A percentile compares a stretch with the other conserved stretches of the same genome.
Evolutionary conservation across 305 asterid species (phyloP).

Genomic region (Fraxinus sp.): DNA sequence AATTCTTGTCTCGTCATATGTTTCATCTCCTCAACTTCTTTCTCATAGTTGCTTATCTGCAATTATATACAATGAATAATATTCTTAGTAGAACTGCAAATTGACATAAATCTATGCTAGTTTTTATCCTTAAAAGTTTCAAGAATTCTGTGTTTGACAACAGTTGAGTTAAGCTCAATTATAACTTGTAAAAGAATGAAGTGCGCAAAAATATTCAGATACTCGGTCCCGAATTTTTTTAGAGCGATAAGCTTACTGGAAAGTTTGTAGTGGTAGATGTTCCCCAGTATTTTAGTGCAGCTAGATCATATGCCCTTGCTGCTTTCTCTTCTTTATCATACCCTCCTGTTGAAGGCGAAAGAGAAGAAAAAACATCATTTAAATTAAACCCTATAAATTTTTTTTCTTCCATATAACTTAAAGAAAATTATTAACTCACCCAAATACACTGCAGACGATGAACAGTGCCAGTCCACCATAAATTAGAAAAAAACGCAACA

Average conservation of each 20-base stretch:
- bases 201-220: not conserved
- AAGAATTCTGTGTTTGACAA: not conserved
- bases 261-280: conserved; percentile 90
- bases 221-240: not conserved
- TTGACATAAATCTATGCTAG: not conserved
- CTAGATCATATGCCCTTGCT: conserved; percentile 89
- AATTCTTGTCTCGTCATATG: conserved; percentile 94
- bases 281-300: conserved; percentile 95
- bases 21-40: conserved; percentile 89
- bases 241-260: conserved; percentile 39
- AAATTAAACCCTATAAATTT: not conserved
- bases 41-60: conserved; percentile 84
- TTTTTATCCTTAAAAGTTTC: not conserved
- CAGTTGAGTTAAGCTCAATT: not conserved
- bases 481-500: not conserved
- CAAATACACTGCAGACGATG: conserved; percentile 58
- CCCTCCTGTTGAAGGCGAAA: conserved; percentile 53
- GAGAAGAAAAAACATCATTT: not conserved
- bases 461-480: not conserved
- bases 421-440: conserved; percentile 47
- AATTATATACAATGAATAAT: not conserved
- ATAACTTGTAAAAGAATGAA: not conserved
- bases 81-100: not conserved
- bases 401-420: not conserved
- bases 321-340: conserved; percentile 97